phyloP scores from a whole-genome alignment of 306 rosid genomes.

The Boehmeria nivea region DNA sequence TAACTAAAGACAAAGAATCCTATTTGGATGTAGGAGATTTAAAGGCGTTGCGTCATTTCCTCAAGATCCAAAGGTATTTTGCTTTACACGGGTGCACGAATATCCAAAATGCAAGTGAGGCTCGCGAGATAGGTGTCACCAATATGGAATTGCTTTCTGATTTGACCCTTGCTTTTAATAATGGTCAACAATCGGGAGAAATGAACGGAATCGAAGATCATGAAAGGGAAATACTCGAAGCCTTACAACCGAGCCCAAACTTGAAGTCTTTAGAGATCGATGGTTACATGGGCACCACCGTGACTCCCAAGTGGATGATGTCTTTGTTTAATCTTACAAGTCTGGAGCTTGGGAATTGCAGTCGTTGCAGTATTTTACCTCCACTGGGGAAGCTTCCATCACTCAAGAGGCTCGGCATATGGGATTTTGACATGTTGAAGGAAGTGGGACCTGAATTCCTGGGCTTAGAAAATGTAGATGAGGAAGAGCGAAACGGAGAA shows the following conservation, averaged over 20 bases:
- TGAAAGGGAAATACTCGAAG: slow-evolving; percentile 1
- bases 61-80: background rate
- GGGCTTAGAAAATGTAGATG: slow-evolving; percentile 2
- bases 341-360: background rate
- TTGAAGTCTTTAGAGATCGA: background rate
- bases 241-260: slow-evolving; percentile 11
- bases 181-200: background rate
- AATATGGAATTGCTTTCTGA: background rate
- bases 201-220: background rate
- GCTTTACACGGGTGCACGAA: background rate
- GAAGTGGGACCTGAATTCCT: slow-evolving; percentile 8
- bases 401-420: background rate
- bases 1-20: background rate
- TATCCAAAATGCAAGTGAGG: background rate
- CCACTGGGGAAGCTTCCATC: slow-evolving; percentile 6
- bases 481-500: background rate
- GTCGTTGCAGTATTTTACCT: background rate
- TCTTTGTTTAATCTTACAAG: background rate
- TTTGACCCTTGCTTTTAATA: background rate
- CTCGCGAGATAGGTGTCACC: background rate
- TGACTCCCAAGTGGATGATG: slow-evolving; percentile 13
- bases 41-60: background rate
- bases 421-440: background rate
- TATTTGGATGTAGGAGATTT: background rate
- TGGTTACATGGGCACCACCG: background rate